Evolutionary conservation across 768 basidiomycete species (phyloP), one percentile per base, ranked within the genome.

Genomic region (Terana coerulea): DNA sequence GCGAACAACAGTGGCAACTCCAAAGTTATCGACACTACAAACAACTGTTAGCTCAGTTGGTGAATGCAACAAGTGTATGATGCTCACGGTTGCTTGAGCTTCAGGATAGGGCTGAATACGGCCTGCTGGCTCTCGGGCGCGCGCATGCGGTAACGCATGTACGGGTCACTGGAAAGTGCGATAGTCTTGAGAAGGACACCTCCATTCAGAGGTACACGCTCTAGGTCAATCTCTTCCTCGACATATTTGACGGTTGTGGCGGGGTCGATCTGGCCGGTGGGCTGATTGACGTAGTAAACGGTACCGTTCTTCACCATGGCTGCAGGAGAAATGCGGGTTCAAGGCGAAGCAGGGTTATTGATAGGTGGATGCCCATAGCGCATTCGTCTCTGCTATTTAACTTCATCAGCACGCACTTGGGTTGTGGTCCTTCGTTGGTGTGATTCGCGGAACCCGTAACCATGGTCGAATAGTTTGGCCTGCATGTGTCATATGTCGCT

Each of bases 111-210:
- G 39, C n/a, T 29, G 31, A 48, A 53, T 11, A 31, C 25, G 24
- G 35, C 21, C 29, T n/a, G 44, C 29, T 17, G 8, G 36, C 28
- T 29, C 14, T 30, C 29, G n/a, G 52, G 39, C 19, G 40, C 58
- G 22, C 42, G 42, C 60, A 61, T 61, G 33, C 50, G 37, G n/a
- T 35, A 40, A 17, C 54, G 39, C 47, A 57, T 49, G 46, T 59
- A 57, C 15, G 59, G 56, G 33, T 61, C 60, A 24, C 51, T 50
- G 36, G 47, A 45, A 3, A 61, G 25, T 7, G 30, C 45, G 25
- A 61, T 35, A n/a, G 49, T 50, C 50, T 61, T 57, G 25, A 57
- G 26, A 22, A 59, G 59, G 34, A 57, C 40, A 22, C 59, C 60
- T 22, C 59, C 59, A 35, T 55, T 46, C 14, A 55, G 53, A 24